Percentiles rank a stretch among this genome's conserved stretches.
Conservation (phyloP, 495 filamentous ascomycete genomes). For the Neurospora pannonica region DNA sequence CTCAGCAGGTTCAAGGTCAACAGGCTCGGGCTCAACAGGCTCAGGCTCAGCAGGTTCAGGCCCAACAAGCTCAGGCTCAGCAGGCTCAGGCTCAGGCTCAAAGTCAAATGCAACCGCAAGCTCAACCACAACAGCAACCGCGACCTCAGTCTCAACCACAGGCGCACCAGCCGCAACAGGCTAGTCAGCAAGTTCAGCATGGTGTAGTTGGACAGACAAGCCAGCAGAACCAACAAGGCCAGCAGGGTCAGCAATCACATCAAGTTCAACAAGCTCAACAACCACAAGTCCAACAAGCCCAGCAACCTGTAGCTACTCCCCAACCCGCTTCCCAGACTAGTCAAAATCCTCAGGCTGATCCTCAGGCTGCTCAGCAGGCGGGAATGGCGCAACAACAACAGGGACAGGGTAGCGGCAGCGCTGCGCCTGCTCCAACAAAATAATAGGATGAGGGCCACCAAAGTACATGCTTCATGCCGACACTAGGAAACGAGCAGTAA, state of each 20-base stretch:
- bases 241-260: constrained; percentile 3
- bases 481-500: not conserved
- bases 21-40: not conserved
- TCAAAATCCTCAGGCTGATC: not conserved
- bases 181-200: constrained; percentile 8
- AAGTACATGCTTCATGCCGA: not conserved
- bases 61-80: not conserved
- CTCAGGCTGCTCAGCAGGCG: constrained; percentile 1
- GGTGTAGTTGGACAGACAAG: not conserved
- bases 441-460: not conserved
- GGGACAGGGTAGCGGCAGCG: constrained; percentile 34
- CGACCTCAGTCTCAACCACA: constrained; percentile 1
- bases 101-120: not conserved
- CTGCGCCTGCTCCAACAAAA: constrained; percentile 24
- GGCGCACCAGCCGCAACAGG: constrained; percentile 10
- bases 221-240: not conserved
- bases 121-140: not conserved
- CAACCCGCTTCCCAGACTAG: not conserved
- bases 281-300: constrained; percentile 14
- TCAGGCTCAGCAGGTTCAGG: not conserved
- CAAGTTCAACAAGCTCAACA: constrained; percentile 9
- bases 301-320: constrained; percentile 5
- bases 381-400: constrained; percentile 21
- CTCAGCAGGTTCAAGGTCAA: not conserved
- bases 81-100: not conserved